Evolutionary conservation across 2,329 filamentous ascomycete genomes (phyloP).

Genomic region (Aureobasidium sp.): DNA sequence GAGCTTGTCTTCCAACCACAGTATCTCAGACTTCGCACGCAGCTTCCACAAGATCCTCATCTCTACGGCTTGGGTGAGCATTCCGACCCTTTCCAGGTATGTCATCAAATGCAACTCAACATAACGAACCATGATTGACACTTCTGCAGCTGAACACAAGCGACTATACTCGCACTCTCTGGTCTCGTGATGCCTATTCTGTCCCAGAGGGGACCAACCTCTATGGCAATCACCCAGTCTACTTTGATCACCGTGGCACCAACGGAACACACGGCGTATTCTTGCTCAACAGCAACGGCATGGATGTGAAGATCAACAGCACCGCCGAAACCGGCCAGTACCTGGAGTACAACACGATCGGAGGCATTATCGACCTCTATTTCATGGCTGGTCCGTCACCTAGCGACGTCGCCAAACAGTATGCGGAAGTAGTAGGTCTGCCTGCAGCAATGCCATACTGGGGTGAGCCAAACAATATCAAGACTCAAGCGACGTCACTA

Average conservation of each 20-base stretch:
- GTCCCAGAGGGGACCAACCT: slow-evolving; percentile 56
- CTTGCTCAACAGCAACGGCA: slow-evolving; percentile 63
- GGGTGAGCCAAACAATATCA: background rate
- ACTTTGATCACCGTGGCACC: slow-evolving; percentile 60
- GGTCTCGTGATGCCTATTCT: slow-evolving; percentile 60
- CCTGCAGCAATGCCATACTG: slow-evolving; percentile 46
- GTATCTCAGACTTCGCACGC: slow-evolving; percentile 66
- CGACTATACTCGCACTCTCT: slow-evolving; percentile 59
- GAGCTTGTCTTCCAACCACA: slow-evolving; percentile 69
- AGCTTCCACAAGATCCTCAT: slow-evolving; percentile 59
- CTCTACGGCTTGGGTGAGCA: slow-evolving; percentile 77
- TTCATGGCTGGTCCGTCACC: slow-evolving; percentile 45
- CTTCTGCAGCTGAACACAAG: slow-evolving; percentile 58
- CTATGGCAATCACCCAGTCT: slow-evolving; percentile 69
- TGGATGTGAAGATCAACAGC: slow-evolving; percentile 69
- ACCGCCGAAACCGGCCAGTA: slow-evolving; percentile 55
- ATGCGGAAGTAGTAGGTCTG: slow-evolving; percentile 44
- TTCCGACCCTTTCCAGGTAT: slow-evolving; percentile 48
- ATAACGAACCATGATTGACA: slow-evolving; percentile 17
- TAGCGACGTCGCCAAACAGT: slow-evolving; percentile 42
- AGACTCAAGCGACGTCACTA: background rate
- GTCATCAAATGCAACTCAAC: slow-evolving; percentile 17
- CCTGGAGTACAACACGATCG: slow-evolving; percentile 72
- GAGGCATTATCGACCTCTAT: slow-evolving; percentile 64
- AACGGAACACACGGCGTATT: slow-evolving; percentile 58